phyloP scores from a whole-genome alignment of 139 green algal genomes.

The Coelastrella sp. region DNA sequence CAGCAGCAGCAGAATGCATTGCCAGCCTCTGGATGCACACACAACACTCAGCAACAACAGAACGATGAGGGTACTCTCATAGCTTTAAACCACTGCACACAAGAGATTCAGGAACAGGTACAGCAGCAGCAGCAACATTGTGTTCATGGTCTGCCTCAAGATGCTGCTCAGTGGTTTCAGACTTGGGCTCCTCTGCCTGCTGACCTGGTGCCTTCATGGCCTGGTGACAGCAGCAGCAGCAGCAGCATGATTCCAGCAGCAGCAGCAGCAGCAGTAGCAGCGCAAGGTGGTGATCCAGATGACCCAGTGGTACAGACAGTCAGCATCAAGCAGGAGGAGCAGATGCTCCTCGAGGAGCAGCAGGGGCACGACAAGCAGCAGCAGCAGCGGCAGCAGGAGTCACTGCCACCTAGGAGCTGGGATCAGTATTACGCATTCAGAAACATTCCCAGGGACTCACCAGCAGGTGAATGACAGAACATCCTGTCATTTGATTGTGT shows the following conservation, averaged over 20 bases:
- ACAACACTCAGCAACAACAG: too few species aligned
- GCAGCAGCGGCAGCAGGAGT: not conserved
- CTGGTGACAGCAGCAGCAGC: not conserved
- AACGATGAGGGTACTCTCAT: too few species aligned
- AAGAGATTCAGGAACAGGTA: too few species aligned
- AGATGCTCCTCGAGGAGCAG: too few species aligned
- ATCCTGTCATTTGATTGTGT: too few species aligned
- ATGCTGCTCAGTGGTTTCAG: not conserved
- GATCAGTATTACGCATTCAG: not conserved
- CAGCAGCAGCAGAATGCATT: too few species aligned
- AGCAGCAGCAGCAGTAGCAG: not conserved
- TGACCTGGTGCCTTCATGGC: not conserved
- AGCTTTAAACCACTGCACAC: too few species aligned
- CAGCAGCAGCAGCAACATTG: not conserved
- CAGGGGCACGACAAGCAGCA: too few species aligned
- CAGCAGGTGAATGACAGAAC: conserved; percentile 2
- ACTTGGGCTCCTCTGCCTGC: not conserved
- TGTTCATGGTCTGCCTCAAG: not conserved
- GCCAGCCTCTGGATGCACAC: too few species aligned
- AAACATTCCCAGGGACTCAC: not conserved
- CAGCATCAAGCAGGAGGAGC: too few species aligned
- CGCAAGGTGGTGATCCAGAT: not conserved
- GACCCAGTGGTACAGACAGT: too few species aligned
- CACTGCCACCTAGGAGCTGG: not conserved
- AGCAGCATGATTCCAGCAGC: not conserved